Evolutionary conservation across 2,329 filamentous ascomycete genomes (phyloP).

Genomic region (Fusarium nurragi): DNA sequence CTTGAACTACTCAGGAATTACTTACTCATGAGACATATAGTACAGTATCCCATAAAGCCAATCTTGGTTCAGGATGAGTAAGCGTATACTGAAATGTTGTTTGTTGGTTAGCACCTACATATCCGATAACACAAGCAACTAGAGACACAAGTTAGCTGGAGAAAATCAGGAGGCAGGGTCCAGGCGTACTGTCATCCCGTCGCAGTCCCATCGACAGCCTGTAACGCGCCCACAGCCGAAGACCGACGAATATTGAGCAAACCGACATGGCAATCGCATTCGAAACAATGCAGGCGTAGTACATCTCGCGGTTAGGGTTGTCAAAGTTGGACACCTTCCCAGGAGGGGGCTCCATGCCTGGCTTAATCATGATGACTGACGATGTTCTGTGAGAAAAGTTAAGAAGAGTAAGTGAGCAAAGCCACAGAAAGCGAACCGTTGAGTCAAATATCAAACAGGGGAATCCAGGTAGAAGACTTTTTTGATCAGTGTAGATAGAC

Average conservation of each 20-base stretch:
- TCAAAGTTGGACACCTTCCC: slow-evolving; percentile 25
- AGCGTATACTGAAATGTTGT: rapidly evolving
- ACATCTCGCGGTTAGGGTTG: slow-evolving; percentile 18
- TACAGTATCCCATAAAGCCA: slow-evolving; percentile 27
- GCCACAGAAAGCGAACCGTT: background rate
- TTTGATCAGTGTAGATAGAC: background rate
- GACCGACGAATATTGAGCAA: slow-evolving; percentile 15
- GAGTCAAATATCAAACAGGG: background rate
- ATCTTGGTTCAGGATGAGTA: background rate
- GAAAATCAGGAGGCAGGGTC: rapidly evolving
- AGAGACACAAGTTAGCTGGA: rapidly evolving
- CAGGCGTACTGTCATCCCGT: slow-evolving; percentile 15
- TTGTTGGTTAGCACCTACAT: background rate
- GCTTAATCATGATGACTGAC: slow-evolving; percentile 1
- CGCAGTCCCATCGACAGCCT: slow-evolving; percentile 20
- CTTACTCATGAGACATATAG: slow-evolving; percentile 19
- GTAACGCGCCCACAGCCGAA: slow-evolving; percentile 18
- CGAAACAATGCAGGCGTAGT: slow-evolving; percentile 21
- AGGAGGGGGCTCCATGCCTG: slow-evolving; percentile 26
- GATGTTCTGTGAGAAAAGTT: background rate
- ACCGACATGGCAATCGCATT: slow-evolving; percentile 18
- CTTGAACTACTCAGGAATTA: rapidly evolving
- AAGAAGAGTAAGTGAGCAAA: background rate
- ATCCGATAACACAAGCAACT: slow-evolving; percentile 29
- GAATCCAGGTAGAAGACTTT: background rate